These are phyloP conservation scores for Lathyrus tuberosus DNA, from an alignment of 306 rosid genomes.

Conservation along the genomic window DNA sequence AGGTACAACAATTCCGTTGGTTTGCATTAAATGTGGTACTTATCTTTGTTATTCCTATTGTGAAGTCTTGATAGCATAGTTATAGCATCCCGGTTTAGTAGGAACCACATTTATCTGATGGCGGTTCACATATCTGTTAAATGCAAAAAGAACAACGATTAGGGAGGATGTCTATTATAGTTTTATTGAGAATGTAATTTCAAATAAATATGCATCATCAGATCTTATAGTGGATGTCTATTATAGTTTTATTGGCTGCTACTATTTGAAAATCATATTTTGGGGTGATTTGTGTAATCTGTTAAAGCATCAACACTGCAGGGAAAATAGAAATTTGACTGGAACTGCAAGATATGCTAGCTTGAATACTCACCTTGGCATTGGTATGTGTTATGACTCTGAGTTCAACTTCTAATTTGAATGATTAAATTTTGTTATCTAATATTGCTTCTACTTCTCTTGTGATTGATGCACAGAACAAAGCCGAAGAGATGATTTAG, in stretches of 20 bases:
- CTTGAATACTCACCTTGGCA: slow-evolving; percentile 95
- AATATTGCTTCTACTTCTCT: slow-evolving; percentile 44
- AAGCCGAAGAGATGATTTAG: slow-evolving; percentile 97
- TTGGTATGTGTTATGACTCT: slow-evolving; percentile 55
- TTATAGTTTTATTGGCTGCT: slow-evolving; percentile 11
- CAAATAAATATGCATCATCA: slow-evolving; percentile 13
- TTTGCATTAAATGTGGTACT: slow-evolving; percentile 12
- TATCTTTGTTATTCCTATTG: slow-evolving; percentile 21
- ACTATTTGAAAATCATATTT: slow-evolving; percentile 4
- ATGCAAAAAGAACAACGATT: background rate
- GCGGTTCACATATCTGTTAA: background rate
- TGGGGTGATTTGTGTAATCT: slow-evolving; percentile 23
- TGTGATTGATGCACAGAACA: slow-evolving; percentile 64
- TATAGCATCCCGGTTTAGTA: background rate
- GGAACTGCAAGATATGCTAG: slow-evolving; percentile 99
- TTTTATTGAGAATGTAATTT: slow-evolving; percentile 20
- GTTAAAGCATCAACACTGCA: slow-evolving; percentile 47
- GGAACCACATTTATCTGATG: slow-evolving; percentile 2
- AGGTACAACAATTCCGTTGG: slow-evolving; percentile 57
- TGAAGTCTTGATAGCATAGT: slow-evolving; percentile 21
- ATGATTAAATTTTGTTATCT: slow-evolving; percentile 33
- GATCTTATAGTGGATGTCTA: background rate
- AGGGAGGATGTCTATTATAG: background rate
- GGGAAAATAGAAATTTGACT: slow-evolving; percentile 95
- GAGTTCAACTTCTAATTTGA: slow-evolving; percentile 19